Percentiles rank a stretch among this genome's conserved stretches.
Conservation (phyloP, 495 filamentous ascomycete species). For the Hypomontagnella monticulosa region DNA sequence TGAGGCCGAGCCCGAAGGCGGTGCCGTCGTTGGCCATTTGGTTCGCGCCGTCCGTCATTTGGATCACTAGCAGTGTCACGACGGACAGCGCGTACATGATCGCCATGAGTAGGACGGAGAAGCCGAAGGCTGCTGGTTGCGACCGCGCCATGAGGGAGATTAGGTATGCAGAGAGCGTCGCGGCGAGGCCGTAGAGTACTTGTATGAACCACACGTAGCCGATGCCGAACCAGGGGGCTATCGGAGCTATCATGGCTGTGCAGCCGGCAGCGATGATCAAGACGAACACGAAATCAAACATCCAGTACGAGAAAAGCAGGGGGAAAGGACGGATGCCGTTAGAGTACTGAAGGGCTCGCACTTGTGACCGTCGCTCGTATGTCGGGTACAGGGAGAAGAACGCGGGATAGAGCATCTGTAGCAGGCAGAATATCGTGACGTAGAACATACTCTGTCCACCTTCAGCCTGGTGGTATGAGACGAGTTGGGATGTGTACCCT, state of each 20-base stretch:
- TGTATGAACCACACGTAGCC: slow-evolving; percentile 82
- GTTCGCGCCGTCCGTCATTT: slow-evolving; percentile 66
- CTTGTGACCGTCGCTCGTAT: slow-evolving; percentile 70
- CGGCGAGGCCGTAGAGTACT: slow-evolving; percentile 76
- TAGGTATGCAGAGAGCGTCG: slow-evolving; percentile 75
- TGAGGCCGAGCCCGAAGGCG: slow-evolving; percentile 72
- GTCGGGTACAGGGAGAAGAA: slow-evolving; percentile 81
- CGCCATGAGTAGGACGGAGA: slow-evolving; percentile 68
- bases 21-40: slow-evolving; percentile 69
- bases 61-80: slow-evolving; percentile 59
- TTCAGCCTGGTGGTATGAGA: slow-evolving; percentile 63
- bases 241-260: slow-evolving; percentile 67
- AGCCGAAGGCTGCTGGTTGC: slow-evolving; percentile 75
- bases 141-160: slow-evolving; percentile 73
- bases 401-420: slow-evolving; percentile 72
- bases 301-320: slow-evolving; percentile 71
- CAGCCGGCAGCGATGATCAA: slow-evolving; percentile 64
- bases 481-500: slow-evolving; percentile 64
- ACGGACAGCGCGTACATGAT: slow-evolving; percentile 74
- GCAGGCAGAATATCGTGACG: slow-evolving; percentile 67
- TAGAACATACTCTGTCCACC: slow-evolving; percentile 67
- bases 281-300: slow-evolving; percentile 74
- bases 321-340: slow-evolving; percentile 71
- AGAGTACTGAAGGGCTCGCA: slow-evolving; percentile 77
- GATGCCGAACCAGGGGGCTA: slow-evolving; percentile 74